A percentile compares a stretch with the other conserved stretches of the same genome.
Evolutionary conservation across 768 basidiomycete genomes (phyloP).

Genomic region (Pleurotus citrinopileatus): DNA sequence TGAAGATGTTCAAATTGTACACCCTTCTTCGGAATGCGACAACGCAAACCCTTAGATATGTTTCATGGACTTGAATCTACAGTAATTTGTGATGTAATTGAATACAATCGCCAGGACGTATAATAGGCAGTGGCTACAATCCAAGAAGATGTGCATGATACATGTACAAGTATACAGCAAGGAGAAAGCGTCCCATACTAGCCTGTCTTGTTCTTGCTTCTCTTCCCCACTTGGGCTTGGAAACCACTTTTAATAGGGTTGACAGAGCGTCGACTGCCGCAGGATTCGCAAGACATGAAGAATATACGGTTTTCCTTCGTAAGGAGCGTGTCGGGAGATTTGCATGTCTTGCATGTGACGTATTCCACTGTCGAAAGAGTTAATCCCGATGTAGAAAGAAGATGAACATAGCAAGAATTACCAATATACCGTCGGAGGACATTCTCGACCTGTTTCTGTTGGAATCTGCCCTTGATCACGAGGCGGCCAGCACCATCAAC

Average conservation of each 20-base stretch:
- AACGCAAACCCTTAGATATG: too few relatives aligned
- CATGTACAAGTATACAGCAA: slow-evolving; percentile 8
- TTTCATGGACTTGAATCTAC: too few relatives aligned
- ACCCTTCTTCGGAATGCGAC: too few relatives aligned
- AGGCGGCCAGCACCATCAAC: slow-evolving; percentile 90
- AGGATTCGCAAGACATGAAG: slow-evolving; percentile 94
- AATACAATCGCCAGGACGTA: background rate
- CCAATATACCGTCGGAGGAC: slow-evolving; percentile 95
- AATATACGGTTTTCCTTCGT: slow-evolving; percentile 99
- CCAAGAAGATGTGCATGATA: slow-evolving; percentile 8
- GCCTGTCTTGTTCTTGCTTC: slow-evolving; percentile 79
- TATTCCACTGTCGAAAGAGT: slow-evolving; percentile 71
- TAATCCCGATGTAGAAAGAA: background rate
- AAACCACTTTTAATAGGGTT: slow-evolving; percentile 98
- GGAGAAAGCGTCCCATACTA: slow-evolving; percentile 23
- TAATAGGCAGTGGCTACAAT: background rate
- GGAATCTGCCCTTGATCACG: slow-evolving; percentile 97
- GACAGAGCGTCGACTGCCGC: slow-evolving; percentile 88
- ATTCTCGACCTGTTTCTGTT: slow-evolving; percentile 98
- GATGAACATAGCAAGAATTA: slow-evolving; percentile 26
- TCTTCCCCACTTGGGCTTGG: slow-evolving; percentile 92
- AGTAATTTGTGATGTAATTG: background rate
- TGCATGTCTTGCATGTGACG: slow-evolving; percentile 99
- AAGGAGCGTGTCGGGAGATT: slow-evolving; percentile 94
- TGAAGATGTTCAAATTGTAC: too few relatives aligned